phyloP scores from a whole-genome alignment of 768 basidiomycete species.

The Suillus subluteus region DNA sequence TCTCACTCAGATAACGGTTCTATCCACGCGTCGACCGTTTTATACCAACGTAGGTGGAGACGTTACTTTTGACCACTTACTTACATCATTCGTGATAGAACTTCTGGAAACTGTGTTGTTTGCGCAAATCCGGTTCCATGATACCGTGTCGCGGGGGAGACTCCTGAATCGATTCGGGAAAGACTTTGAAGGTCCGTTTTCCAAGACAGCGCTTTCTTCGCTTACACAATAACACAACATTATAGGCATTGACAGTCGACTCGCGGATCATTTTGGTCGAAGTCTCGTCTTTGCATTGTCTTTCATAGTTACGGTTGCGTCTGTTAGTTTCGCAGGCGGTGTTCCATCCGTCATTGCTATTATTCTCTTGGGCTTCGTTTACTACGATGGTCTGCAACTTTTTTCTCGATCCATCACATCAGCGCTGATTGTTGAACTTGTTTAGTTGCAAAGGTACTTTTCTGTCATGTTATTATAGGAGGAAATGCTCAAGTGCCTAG shows the following conservation, averaged over 20 bases:
- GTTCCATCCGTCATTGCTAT: conserved; percentile 69
- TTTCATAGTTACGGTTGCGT: conserved; percentile 68
- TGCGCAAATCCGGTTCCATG: conserved; percentile 90
- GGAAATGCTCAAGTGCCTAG: conserved; percentile 27
- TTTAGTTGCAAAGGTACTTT: conserved; percentile 41
- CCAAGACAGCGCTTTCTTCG: no score
- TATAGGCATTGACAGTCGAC: conserved; percentile 76
- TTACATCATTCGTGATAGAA: conserved; percentile 31
- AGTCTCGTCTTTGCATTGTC: conserved; percentile 75
- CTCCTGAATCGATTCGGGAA: conserved; percentile 86
- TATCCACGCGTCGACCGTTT: conserved; percentile 76
- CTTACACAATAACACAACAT: conserved; percentile 20
- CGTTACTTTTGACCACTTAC: neutral
- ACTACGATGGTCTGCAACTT: conserved; percentile 64
- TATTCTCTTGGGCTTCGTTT: conserved; percentile 57
- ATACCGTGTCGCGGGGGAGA: conserved; percentile 86
- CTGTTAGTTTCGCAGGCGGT: conserved; percentile 81
- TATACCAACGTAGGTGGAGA: conserved; percentile 64
- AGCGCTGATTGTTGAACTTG: conserved; percentile 14
- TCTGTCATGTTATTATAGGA: conserved; percentile 11
- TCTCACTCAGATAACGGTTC: conserved; percentile 62
- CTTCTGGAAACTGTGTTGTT: conserved; percentile 83
- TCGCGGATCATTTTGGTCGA: conserved; percentile 86
- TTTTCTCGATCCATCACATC: neutral
- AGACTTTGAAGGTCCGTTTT: conserved; percentile 71